Conservation (phyloP, 345 rosid species). For the Arabis alpina region DNA sequence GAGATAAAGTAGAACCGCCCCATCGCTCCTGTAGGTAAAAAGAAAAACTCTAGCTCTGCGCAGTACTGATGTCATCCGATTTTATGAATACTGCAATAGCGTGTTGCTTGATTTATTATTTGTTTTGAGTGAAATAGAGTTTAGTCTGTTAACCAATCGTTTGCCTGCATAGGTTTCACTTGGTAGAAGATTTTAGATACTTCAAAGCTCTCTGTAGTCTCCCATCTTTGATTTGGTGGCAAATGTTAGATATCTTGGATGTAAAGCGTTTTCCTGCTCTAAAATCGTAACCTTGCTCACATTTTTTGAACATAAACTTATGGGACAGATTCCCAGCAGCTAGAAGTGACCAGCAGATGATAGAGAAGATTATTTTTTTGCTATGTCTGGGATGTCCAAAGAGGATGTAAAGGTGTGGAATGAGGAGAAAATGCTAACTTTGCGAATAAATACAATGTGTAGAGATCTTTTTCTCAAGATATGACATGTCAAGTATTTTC, state of each 20-base stretch:
- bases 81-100: conserved; percentile 14
- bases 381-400: conserved; percentile 74
- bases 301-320: conserved; percentile 39
- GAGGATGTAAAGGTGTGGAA: conserved; percentile 69
- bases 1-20: conserved; percentile 40
- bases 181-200: neutral
- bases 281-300: neutral
- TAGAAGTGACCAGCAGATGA: conserved; percentile 67
- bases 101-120: neutral
- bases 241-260: neutral
- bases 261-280: neutral
- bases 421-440: conserved; percentile 58
- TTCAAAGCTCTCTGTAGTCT: conserved; percentile 8
- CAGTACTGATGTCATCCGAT: neutral
- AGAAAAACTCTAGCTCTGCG: neutral
- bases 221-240: conserved; percentile 18
- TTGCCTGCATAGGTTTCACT: neutral
- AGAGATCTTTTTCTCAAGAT: conserved; percentile 19
- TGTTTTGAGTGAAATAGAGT: conserved; percentile 8
- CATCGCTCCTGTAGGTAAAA: conserved; percentile 28
- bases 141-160: conserved; percentile 5
- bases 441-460: conserved; percentile 1
- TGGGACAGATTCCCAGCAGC: conserved; percentile 61
- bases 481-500: conserved; percentile 11
- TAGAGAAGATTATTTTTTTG: conserved; percentile 66